Base-by-base conservation (phyloP, 1,284 basidiomycete genomes). In the Irpex sp. region DNA sequence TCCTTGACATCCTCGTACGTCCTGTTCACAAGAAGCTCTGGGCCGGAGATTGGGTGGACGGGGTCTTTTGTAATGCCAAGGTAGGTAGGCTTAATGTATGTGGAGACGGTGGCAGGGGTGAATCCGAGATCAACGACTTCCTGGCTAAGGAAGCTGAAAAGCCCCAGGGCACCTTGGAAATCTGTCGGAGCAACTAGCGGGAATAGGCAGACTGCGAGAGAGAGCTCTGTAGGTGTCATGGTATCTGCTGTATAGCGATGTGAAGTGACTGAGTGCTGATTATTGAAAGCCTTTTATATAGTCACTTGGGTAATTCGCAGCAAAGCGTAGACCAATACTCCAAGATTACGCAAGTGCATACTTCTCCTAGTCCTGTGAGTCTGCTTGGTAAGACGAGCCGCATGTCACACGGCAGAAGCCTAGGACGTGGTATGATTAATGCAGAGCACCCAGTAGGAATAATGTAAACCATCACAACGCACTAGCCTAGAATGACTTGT, bases 161-260 rank as follows among this genome's bases (percentile, higher is more conserved):
- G 81, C 68, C 86, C 85, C 42, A 86, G 69, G 0, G 85, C 84
- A 0, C 85, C 85, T 67, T 84, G 86, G 71, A 83, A 84, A 69
- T 88, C 87, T 59, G 87, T 81, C 2, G 66, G 38, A 10, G 68
- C 63, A 24, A 72, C 73, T 11, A 65, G 60, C n/a, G 24, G 62
- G 68, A 74, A 76, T 10, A 76, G 69, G 59, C 75, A 76, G 49
- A 76, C 72, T 20, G 75, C 75, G 58, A 74, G 49, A 9, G 65
- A 68, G n/a, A 74, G 69, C 4, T 54, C 20, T 18, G 56, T 62
- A 24, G 69, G 59, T 13, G 59, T 22, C 59, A 62, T 62, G 6
- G 49, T 54, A 20, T 20, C n/a, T 54, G 49, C n/a, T 1, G 38
- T 0, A 38, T 6, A 38, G 9, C 2, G 1, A 7, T 38, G 38